phyloP scores from a whole-genome alignment of 2,329 filamentous ascomycete genomes.

The Madurella fahalii region DNA sequence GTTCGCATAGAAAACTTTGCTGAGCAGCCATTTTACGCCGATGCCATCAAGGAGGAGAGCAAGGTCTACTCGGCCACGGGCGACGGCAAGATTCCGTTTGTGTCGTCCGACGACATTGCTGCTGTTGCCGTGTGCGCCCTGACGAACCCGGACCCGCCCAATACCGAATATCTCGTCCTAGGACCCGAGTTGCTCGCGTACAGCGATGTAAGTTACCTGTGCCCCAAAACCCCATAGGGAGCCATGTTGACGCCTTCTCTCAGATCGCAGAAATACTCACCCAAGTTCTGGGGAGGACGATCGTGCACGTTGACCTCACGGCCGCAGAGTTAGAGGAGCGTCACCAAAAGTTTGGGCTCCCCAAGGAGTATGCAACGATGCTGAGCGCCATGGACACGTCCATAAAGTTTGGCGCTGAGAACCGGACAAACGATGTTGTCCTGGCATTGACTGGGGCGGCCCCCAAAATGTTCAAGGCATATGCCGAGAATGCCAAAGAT shows the following conservation, averaged over 20 bases:
- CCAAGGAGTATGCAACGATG: constrained; percentile 31
- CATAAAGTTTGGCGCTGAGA: constrained; percentile 35
- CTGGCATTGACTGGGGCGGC: constrained; percentile 32
- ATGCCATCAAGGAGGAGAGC: constrained; percentile 36
- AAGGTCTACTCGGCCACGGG: constrained; percentile 42
- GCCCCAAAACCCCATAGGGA: too few species aligned
- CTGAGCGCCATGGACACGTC: constrained; percentile 33
- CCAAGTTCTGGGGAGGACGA: constrained; percentile 30
- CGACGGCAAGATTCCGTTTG: constrained; percentile 43
- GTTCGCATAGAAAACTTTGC: constrained; percentile 41
- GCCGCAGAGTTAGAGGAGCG: constrained; percentile 28
- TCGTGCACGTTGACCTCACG: constrained; percentile 34
- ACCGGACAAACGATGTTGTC: constrained; percentile 34
- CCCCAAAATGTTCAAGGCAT: constrained; percentile 31
- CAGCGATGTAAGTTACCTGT: constrained; percentile 28
- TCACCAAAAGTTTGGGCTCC: constrained; percentile 27
- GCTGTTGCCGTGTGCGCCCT: constrained; percentile 40
- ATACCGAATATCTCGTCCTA: constrained; percentile 38
- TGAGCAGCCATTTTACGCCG: constrained; percentile 26
- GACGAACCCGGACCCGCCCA: constrained; percentile 36
- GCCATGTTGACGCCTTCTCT: not conserved
- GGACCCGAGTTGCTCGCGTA: constrained; percentile 37
- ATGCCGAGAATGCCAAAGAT: constrained; percentile 24
- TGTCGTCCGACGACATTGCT: constrained; percentile 45
- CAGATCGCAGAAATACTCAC: constrained; percentile 35